Base-by-base conservation (phyloP, 164 flowering plant species). In the Magnolia officinalis region DNA sequence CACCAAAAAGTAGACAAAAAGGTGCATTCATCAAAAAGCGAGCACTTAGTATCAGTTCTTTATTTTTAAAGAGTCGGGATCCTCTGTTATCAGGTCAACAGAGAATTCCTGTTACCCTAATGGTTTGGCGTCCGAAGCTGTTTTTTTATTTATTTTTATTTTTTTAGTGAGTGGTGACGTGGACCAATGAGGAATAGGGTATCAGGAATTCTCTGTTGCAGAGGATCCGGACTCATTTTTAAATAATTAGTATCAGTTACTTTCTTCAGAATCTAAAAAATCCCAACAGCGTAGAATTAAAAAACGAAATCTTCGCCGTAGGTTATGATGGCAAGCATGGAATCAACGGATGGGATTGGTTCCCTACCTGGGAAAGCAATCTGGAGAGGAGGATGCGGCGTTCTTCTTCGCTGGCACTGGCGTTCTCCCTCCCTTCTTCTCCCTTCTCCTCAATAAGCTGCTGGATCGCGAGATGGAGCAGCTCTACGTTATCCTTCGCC, bases 341-440 rank as follows among this genome's bases (percentile, higher is more conserved):
- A 55, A 16, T 16, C 61, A 55, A 16, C 61, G 19, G 24, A 19
- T 16, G 6, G 19, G 67, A 64, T 21, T n/a, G 21, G 67, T 21
- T 21, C 31, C 72, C 8, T 19, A 51, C 74, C 74, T 72, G 74
- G 61, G 74, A 72, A 23, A 72, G 19, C 23, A 72, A 52, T 29
- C 63, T 21, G 16, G 74, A 11, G 16, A 72, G 31, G 14, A 21
- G 64, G 1, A 50, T 20, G 63, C 50, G 55, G 18, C 50, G 26
- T 14, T 72, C 74, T 23, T 72, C 74, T 20, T 55, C 61, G 16
- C 24, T 58, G 63, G 49, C 29, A 4, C 63, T 23, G 8, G 19
- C 61, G 13, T 21, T 10, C 31, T 5, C 61, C 16, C 16, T 51
- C 9, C 61, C 29, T 21, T 71, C 59, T 50, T 71, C 23, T 52